A percentile compares a stretch with the other conserved stretches of the same genome.
phyloP scores from a whole-genome alignment of 2,329 filamentous ascomycete genomes.

The Fusarium compactum region DNA sequence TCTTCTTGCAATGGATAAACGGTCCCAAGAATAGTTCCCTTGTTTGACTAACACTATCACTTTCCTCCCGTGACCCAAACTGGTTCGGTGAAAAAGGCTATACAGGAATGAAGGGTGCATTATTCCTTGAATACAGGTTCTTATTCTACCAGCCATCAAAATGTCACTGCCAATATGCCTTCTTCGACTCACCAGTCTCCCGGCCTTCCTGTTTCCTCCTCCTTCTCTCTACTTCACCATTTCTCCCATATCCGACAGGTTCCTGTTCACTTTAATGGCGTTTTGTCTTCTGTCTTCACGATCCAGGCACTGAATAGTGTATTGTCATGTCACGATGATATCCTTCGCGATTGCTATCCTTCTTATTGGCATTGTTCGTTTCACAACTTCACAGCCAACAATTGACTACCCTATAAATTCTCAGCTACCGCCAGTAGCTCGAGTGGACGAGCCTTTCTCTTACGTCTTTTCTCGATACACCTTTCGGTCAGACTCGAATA shows the following conservation, averaged over 20 bases:
- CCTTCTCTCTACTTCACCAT: constrained; percentile 27
- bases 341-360: constrained; percentile 45
- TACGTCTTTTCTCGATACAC: constrained; percentile 81
- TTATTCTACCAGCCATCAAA: constrained; percentile 49
- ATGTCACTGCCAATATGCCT: constrained; percentile 43
- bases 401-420: constrained; percentile 82
- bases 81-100: constrained; percentile 38
- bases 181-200: constrained; percentile 25
- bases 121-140: constrained; percentile 42
- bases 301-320: constrained; percentile 39
- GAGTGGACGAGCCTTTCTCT: constrained; percentile 73
- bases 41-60: constrained; percentile 16
- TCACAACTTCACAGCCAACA: constrained; percentile 56
- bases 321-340: constrained; percentile 48
- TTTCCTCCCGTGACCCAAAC: constrained; percentile 38
- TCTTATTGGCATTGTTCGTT: constrained; percentile 47
- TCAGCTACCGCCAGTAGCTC: constrained; percentile 83
- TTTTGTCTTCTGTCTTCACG: constrained; percentile 31
- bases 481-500: constrained; percentile 73
- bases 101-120: constrained; percentile 56
- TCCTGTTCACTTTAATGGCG: constrained; percentile 37
- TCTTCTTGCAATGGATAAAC: constrained; percentile 47
- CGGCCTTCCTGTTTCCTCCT: constrained; percentile 23
- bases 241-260: constrained; percentile 19
- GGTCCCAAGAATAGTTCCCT: constrained; percentile 26